Percentiles rank a stretch among this genome's conserved stretches.
These are phyloP conservation scores for Cadophora gregata DNA, from an alignment of 2,329 filamentous ascomycete species.

Conservation along the genomic window DNA sequence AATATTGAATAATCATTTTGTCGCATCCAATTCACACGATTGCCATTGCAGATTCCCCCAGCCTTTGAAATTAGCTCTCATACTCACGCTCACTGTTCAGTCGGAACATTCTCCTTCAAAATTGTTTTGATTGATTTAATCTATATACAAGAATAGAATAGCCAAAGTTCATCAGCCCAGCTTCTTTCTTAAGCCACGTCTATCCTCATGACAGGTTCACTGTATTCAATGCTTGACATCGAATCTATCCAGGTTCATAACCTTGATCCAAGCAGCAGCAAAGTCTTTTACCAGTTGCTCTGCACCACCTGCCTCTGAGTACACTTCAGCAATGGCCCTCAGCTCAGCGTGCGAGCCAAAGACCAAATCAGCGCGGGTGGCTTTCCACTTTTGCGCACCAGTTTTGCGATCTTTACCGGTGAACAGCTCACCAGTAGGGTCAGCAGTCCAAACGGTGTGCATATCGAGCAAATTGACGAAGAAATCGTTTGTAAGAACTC, in stretches of 20 bases:
- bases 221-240: constrained; percentile 47
- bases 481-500: constrained; percentile 64
- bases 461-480: constrained; percentile 65
- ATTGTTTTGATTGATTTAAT: background rate
- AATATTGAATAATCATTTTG: background rate
- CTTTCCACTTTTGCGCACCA: constrained; percentile 61
- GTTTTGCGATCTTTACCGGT: constrained; percentile 61
- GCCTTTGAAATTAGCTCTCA: too few relatives aligned
- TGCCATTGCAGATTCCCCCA: too few relatives aligned
- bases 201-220: background rate
- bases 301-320: constrained; percentile 54
- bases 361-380: constrained; percentile 60
- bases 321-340: constrained; percentile 62
- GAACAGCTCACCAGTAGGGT: constrained; percentile 52
- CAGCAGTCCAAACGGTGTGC: constrained; percentile 57
- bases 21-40: too few relatives aligned
- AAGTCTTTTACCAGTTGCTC: constrained; percentile 64
- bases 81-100: too few relatives aligned
- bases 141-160: background rate
- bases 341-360: constrained; percentile 65
- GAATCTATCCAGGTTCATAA: constrained; percentile 64
- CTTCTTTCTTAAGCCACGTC: background rate
- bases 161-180: background rate
- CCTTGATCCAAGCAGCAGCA: constrained; percentile 62
- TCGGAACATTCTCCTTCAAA: too few relatives aligned